phyloP scores from a whole-genome alignment of 1,284 basidiomycete genomes.

The Boletus calvinii region DNA sequence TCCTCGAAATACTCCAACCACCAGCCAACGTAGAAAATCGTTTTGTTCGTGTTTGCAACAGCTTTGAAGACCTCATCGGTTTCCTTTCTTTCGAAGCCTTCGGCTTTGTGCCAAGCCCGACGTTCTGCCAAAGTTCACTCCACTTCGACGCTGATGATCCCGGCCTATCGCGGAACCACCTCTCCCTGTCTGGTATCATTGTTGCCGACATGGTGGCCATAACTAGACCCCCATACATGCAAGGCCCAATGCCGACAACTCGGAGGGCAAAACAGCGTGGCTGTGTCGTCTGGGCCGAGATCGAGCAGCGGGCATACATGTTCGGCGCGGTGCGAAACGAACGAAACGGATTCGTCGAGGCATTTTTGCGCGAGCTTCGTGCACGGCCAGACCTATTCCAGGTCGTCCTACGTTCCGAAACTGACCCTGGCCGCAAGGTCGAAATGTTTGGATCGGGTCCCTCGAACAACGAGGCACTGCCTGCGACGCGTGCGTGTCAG shows the following conservation, averaged over 20 bases:
- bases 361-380: slow-evolving; percentile 31
- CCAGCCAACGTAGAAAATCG: slow-evolving; percentile 31
- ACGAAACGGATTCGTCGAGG: slow-evolving; percentile 16
- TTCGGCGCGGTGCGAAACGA: slow-evolving; percentile 36
- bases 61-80: slow-evolving; percentile 32
- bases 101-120: slow-evolving; percentile 20
- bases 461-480: slow-evolving; percentile 3
- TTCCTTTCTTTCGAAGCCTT: slow-evolving; percentile 32
- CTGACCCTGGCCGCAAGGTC: slow-evolving; percentile 2
- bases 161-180: slow-evolving; percentile 20
- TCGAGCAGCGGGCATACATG: slow-evolving; percentile 27
- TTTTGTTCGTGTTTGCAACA: slow-evolving; percentile 34
- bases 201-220: slow-evolving; percentile 22
- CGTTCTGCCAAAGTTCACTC: slow-evolving; percentile 9
- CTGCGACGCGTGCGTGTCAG: slow-evolving; percentile 13
- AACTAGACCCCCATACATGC: not conserved
- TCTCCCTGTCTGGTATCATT: slow-evolving; percentile 31
- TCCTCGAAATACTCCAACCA: slow-evolving; percentile 8
- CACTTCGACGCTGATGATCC: not conserved
- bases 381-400: slow-evolving; percentile 33
- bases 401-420: slow-evolving; percentile 27
- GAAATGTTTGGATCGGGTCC: slow-evolving; percentile 29
- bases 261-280: slow-evolving; percentile 16
- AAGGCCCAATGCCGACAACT: slow-evolving; percentile 12
- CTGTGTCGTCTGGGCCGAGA: slow-evolving; percentile 22